Evolutionary conservation across 129 eudicot species (phyloP), one percentile per base, ranked within the genome.

Genomic region (Cynara cardunculus): DNA sequence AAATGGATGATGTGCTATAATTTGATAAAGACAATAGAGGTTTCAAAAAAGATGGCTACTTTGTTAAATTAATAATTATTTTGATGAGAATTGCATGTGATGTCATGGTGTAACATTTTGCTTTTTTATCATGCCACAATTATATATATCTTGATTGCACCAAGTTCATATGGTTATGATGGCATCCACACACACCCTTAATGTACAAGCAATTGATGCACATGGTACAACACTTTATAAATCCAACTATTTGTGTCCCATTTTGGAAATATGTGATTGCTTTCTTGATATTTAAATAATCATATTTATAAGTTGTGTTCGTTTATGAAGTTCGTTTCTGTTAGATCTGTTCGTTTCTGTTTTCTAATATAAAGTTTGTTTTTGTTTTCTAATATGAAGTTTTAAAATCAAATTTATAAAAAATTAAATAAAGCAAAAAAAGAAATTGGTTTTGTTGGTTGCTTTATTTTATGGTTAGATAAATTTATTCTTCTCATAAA

Each of bases 31-130:
- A 83, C 78, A 59, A 77, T 41, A 44, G 18, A 68, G 82, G 73
- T 27, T 82, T 83, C 86, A 83, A 83, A 77, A 83, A 59, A 59
- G 86, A 77, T 77, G 82, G 82, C 86, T 71, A 61, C 86, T 77
- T 83, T 83, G 30, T 26, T 16, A 83, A 13, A 75, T 83, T 56
- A 83, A 77, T 77, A 59, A 77, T 77, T 83, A 30, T 18, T 30
- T 34, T 82, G 77, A 76, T 82, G 66, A 69, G 77, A 82, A 37
- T n/a, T 82, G 78, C 86, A 82, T 82, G 86, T 82, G 86, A 76
- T 83, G 86, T 39, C 73, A 76, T 56, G 82, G 86, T 82, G 49
- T 77, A 37, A 76, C 71, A 34, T 77, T 76, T 76, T 69, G 72
- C 18, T 25, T 81, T 34, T 74, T 81, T 69, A 76, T 82, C 81